These are phyloP conservation scores for Nannochloris sp. DNA, from an alignment of 139 green algal species.

Conservation along the genomic window DNA sequence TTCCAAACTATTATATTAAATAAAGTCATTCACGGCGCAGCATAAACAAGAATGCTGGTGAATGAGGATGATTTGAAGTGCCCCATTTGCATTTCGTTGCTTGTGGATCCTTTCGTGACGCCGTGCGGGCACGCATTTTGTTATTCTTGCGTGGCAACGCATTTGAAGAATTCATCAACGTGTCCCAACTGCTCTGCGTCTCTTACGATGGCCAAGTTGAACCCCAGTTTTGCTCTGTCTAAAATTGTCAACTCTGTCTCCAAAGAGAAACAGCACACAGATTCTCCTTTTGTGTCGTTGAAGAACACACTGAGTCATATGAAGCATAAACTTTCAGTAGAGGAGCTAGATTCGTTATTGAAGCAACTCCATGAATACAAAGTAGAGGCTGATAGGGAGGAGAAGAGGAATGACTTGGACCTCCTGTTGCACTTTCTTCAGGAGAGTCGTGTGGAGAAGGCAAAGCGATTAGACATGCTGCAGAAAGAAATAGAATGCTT, in stretches of 20 bases:
- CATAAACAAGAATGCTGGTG: not conserved
- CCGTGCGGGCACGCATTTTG: slow-evolving; percentile 79
- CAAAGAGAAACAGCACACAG: not conserved
- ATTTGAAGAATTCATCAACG: slow-evolving; percentile 48
- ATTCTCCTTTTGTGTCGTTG: not conserved
- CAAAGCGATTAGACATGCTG: slow-evolving; percentile 30
- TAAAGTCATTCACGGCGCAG: not conserved
- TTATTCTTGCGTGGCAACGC: slow-evolving; percentile 60
- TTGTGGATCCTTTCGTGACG: slow-evolving; percentile 71
- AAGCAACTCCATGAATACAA: slow-evolving; percentile 9
- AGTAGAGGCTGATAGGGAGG: slow-evolving; percentile 31
- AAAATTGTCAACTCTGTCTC: slow-evolving; percentile 37
- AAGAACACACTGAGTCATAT: not conserved
- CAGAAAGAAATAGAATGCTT: slow-evolving; percentile 46
- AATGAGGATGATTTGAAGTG: slow-evolving; percentile 48
- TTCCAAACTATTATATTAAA: no score
- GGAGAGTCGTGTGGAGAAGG: slow-evolving; percentile 28
- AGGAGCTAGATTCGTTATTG: not conserved
- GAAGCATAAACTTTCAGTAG: not conserved
- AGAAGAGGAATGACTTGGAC: slow-evolving; percentile 45
- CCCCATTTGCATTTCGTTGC: slow-evolving; percentile 63
- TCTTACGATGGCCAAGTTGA: slow-evolving; percentile 53
- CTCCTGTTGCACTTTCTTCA: slow-evolving; percentile 73
- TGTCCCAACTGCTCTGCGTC: slow-evolving; percentile 59
- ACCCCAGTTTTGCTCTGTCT: slow-evolving; percentile 73